Evolutionary conservation across 805 yeast species (phyloP).

Genomic region (Clavispora phyllophila): DNA sequence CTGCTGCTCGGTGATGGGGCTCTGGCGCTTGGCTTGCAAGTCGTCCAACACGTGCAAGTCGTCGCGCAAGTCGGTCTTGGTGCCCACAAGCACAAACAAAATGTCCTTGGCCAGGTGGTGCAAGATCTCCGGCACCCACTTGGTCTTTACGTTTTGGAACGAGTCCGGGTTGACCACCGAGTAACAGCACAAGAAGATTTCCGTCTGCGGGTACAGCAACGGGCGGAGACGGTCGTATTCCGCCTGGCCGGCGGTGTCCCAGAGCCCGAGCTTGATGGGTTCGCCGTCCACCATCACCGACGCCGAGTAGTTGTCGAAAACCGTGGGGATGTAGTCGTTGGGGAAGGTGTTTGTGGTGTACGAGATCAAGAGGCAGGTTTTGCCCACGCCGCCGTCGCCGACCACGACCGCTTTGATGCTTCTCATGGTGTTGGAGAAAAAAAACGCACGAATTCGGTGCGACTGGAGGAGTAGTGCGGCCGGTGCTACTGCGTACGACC

Average conservation of each 20-base stretch:
- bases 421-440: slow-evolving; percentile 46
- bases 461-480: no score
- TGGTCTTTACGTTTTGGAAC: slow-evolving; percentile 72
- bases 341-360: slow-evolving; percentile 93
- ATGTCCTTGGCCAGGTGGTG: slow-evolving; percentile 76
- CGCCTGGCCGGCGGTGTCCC: slow-evolving; percentile 97
- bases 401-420: slow-evolving; percentile 89
- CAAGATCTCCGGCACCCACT: slow-evolving; percentile 75
- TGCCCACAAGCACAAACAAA: slow-evolving; percentile 72
- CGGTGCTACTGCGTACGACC: no score
- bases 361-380: slow-evolving; percentile 80
- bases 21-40: slow-evolving; percentile 54
- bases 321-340: slow-evolving; percentile 90
- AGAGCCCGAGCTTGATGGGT: slow-evolving; percentile 77
- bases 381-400: slow-evolving; percentile 96
- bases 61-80: slow-evolving; percentile 83
- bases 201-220: slow-evolving; percentile 87
- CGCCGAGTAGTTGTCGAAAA: slow-evolving; percentile 87
- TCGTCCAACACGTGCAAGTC: slow-evolving; percentile 72
- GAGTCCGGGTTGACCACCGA: slow-evolving; percentile 78
- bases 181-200: slow-evolving; percentile 80
- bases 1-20: slow-evolving; percentile 58
- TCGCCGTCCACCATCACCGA: slow-evolving; percentile 78
- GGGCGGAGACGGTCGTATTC: slow-evolving; percentile 90
- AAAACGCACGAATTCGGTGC: background rate